Evolutionary conservation across 257 asterid species (phyloP), one percentile per base, ranked within the genome.

Genomic region (Oldenlandia corymbosa): DNA sequence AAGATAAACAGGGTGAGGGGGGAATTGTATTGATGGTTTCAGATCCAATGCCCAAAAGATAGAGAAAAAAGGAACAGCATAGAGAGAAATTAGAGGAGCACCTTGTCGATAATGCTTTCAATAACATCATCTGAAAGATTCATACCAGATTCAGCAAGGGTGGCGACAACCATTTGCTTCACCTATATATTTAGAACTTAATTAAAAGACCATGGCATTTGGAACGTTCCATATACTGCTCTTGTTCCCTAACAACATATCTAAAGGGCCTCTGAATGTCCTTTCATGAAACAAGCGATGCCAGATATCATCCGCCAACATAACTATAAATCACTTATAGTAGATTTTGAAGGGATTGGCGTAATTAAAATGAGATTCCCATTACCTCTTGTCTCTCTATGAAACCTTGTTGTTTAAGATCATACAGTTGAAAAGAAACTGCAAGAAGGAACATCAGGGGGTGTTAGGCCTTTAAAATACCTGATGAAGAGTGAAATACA

Each of bases 361-460:
- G 43, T 45, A 53, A 8, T 0, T 10, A 49, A 47, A 36, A 9
- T 11, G 2, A 26, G 9, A 20, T 21, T 5, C 26, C 63, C 30
- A n/a, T n/a, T 73, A 92, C 99, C 99, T 92, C 99, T 82, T 92
- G 99, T 76, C 99, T 85, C 74, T 92, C 99, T 46, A 92, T 92
- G 76, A 92, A 92, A 56, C 99, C 96, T 74, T 89, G 99, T 74
- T 89, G 99, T 80, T 92, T 92, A 85, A 89, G 99, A 90, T 92
- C 99, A 77, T 92, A 92, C 70, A 92, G 79, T 67, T 92, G 99
- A 71, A 92, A 92, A 46, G 97, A 92, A 85, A 92, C 99, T 93
- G 95, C 84, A 80, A n/a, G 31, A 63, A 26, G 0, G 41, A 56
- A 64, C 6, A 56, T 16, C 9, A 10, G 13, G 13, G 60, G 21